These are phyloP conservation scores for Middelhovenomyces tepae DNA, from an alignment of 805 yeast species.

Conservation along the genomic window DNA sequence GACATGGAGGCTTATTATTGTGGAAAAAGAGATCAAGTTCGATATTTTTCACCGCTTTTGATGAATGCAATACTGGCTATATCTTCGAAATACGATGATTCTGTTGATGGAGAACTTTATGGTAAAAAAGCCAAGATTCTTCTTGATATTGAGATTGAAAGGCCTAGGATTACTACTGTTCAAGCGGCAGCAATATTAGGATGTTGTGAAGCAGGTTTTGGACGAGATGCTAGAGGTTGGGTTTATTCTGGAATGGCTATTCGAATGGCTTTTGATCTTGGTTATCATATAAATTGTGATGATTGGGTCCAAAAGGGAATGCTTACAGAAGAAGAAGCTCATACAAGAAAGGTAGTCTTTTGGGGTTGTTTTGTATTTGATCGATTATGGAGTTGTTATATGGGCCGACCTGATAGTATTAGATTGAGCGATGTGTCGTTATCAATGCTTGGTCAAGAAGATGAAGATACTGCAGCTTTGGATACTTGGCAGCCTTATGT, in stretches of 20 bases:
- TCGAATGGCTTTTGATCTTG: conserved; percentile 17
- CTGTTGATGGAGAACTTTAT: conserved; percentile 16
- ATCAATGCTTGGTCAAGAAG: conserved; percentile 6
- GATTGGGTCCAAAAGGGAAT: conserved; percentile 11
- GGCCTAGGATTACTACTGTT: conserved; percentile 12
- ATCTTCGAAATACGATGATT: conserved; percentile 14
- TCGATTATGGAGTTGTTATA: conserved; percentile 16
- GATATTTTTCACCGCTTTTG: conserved; percentile 13
- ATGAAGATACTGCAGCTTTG: conserved; percentile 11
- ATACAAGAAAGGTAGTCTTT: conserved; percentile 14
- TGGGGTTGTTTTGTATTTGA: conserved; percentile 19
- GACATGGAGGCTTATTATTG: conserved; percentile 8
- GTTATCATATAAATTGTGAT: conserved; percentile 14
- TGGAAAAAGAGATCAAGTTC: conserved; percentile 8
- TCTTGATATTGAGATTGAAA: conserved; percentile 12
- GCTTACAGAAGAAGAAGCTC: conserved; percentile 11
- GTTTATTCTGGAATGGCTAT: conserved; percentile 18
- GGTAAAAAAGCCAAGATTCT: conserved; percentile 12
- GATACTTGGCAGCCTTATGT: conserved; percentile 15
- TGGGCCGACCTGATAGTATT: conserved; percentile 15
- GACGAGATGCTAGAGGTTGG: conserved; percentile 16
- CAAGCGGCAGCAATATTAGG: conserved; percentile 15
- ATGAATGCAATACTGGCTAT: conserved; percentile 14
- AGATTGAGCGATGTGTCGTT: conserved; percentile 13
- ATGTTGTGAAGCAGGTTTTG: conserved; percentile 16